Conservation (phyloP, 345 rosid species). For the Passiflora organensis region DNA sequence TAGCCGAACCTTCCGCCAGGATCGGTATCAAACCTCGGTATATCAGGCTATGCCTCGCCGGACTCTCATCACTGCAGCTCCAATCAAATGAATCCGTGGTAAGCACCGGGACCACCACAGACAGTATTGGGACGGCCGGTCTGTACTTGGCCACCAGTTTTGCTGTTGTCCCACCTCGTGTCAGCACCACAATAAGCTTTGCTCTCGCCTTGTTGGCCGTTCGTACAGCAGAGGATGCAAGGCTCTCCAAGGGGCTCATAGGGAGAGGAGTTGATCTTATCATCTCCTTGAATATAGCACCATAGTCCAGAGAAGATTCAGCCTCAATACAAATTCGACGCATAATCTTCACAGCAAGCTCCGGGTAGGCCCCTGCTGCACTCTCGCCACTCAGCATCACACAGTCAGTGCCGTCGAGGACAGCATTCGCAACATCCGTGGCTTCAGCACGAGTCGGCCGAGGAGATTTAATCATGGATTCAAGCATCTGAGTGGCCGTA, state of each 20-base stretch:
- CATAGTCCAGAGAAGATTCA: constrained; percentile 78
- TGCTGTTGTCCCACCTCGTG: constrained; percentile 88
- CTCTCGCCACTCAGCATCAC: constrained; percentile 95
- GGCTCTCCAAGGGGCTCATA: constrained; percentile 92
- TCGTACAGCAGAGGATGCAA: constrained; percentile 88
- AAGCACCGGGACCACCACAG: constrained; percentile 77
- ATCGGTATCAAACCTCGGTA: constrained; percentile 82
- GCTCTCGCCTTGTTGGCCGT: constrained; percentile 87
- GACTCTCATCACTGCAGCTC: constrained; percentile 80
- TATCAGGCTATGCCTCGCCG: constrained; percentile 84
- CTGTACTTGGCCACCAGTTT: constrained; percentile 88
- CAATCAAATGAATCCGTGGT: constrained; percentile 88
- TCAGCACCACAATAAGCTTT: constrained; percentile 76
- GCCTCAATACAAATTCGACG: constrained; percentile 77
- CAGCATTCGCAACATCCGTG: constrained; percentile 90
- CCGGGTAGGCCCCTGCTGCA: constrained; percentile 85
- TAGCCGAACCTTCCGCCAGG: constrained; percentile 84
- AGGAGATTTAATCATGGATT: constrained; percentile 91
- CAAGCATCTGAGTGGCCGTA: constrained; percentile 92
- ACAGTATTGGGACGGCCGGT: constrained; percentile 88
- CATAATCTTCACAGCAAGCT: constrained; percentile 84
- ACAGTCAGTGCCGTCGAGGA: constrained; percentile 86
- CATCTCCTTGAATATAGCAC: constrained; percentile 76
- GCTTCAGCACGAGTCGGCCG: constrained; percentile 94
- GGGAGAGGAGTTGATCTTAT: constrained; percentile 84